Percentiles rank a stretch among this genome's conserved stretches.
phyloP scores from a whole-genome alignment of 352 stramenopile species.

The Pseudoperonospora humuli region DNA sequence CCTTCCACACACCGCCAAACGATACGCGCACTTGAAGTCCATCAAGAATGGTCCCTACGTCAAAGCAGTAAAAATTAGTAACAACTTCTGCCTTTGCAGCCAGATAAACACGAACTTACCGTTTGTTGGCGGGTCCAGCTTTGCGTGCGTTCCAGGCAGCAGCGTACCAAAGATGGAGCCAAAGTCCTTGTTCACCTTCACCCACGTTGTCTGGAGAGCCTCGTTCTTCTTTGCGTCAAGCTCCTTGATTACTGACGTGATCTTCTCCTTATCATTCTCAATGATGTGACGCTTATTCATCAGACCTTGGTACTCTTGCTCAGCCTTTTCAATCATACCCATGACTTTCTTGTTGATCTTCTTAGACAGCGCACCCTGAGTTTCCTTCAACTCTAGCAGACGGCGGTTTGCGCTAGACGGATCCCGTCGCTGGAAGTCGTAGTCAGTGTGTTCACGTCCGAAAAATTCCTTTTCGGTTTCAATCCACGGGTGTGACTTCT shows the following conservation, averaged over 20 bases:
- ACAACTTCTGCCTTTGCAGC: background rate
- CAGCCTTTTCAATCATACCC: slow-evolving; percentile 99
- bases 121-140: slow-evolving; percentile 95
- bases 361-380: slow-evolving; percentile 91
- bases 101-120: slow-evolving; percentile 24
- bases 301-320: slow-evolving; percentile 97
- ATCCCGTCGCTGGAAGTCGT: slow-evolving; percentile 93
- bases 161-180: slow-evolving; percentile 99
- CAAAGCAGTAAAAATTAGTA: slow-evolving; percentile 8
- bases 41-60: slow-evolving; percentile 74
- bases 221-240: slow-evolving; percentile 99
- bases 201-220: slow-evolving; percentile 93
- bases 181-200: slow-evolving; percentile 99
- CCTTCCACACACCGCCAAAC: slow-evolving; percentile 98
- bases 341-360: slow-evolving; percentile 99
- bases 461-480: slow-evolving; percentile 96
- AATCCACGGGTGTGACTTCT: slow-evolving; percentile 96
- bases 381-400: slow-evolving; percentile 88
- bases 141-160: slow-evolving; percentile 94
- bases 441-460: slow-evolving; percentile 94
- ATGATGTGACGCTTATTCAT: slow-evolving; percentile 97
- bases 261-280: slow-evolving; percentile 99
- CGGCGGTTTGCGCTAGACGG: slow-evolving; percentile 76
- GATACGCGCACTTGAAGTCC: slow-evolving; percentile 99
- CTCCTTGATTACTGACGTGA: slow-evolving; percentile 98